Evolutionary conservation across 1,139 yeast species (phyloP).

Genomic region (Taiozyma sp.): DNA sequence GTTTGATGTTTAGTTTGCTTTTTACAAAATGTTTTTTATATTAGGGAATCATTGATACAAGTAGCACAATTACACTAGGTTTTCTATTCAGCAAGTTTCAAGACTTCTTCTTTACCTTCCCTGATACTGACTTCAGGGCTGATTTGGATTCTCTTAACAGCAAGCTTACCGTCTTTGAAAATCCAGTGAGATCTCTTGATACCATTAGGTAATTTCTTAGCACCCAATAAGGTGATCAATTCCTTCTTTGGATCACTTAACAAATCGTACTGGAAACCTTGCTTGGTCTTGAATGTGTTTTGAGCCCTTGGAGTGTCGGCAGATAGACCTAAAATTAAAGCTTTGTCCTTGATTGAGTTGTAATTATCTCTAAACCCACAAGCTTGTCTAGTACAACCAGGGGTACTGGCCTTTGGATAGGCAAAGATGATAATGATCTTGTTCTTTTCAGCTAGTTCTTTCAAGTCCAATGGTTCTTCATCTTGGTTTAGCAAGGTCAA

Average conservation of each 20-base stretch:
- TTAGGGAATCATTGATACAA: not conserved
- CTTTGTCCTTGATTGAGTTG: conserved; percentile 45
- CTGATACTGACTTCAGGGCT: conserved; percentile 75
- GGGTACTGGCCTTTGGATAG: conserved; percentile 91
- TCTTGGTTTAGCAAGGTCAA: conserved; percentile 61
- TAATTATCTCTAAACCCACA: conserved; percentile 76
- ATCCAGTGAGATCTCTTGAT: conserved; percentile 88
- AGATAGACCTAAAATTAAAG: conserved; percentile 61
- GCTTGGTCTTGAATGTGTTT: conserved; percentile 66
- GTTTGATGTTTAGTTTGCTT: conserved; percentile 17
- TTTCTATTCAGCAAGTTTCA: conserved; percentile 19
- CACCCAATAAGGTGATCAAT: conserved; percentile 73
- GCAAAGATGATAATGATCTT: conserved; percentile 62
- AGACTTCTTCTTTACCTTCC: conserved; percentile 53
- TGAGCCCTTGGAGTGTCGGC: conserved; percentile 75
- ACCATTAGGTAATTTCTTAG: conserved; percentile 65
- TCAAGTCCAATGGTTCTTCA: conserved; percentile 49
- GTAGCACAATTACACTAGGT: not conserved
- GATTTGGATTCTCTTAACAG: conserved; percentile 56
- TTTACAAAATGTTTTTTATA: not conserved
- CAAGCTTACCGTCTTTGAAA: conserved; percentile 70
- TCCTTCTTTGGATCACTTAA: conserved; percentile 70
- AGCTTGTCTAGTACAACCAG: conserved; percentile 94
- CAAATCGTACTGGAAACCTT: conserved; percentile 64
- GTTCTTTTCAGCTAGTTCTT: conserved; percentile 39